A percentile compares a stretch with the other conserved stretches of the same genome.
Conservation (phyloP, 2,329 filamentous ascomycete species). For the Colletotrichum sojae region DNA sequence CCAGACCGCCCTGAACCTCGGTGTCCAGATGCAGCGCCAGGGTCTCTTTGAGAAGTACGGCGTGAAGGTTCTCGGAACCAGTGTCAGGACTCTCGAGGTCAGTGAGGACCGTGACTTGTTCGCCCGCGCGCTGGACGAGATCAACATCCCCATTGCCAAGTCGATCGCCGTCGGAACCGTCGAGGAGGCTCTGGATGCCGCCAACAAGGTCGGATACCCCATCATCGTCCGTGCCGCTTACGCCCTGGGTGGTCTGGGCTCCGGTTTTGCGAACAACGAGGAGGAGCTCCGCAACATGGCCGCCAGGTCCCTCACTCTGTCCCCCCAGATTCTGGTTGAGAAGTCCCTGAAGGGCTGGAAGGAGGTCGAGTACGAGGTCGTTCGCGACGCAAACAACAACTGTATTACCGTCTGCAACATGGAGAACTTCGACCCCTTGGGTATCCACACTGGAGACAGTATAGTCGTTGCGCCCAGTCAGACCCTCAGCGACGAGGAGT, state of each 20-base stretch:
- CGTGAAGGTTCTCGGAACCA: slow-evolving; percentile 95
- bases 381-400: slow-evolving; percentile 97
- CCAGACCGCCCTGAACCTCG: slow-evolving; percentile 95
- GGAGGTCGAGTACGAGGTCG: slow-evolving; percentile 98
- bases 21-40: slow-evolving; percentile 97
- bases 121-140: slow-evolving; percentile 94
- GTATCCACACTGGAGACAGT: slow-evolving; percentile 98
- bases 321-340: slow-evolving; percentile 97
- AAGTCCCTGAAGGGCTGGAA: slow-evolving; percentile 99
- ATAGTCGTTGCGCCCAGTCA: slow-evolving; percentile 98
- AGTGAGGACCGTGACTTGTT: slow-evolving; percentile 98
- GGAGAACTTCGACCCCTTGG: slow-evolving; percentile 97
- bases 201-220: slow-evolving; percentile 90
- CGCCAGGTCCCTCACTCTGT: slow-evolving; percentile 91
- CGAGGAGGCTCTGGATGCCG: slow-evolving; percentile 92
- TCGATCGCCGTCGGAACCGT: slow-evolving; percentile 93
- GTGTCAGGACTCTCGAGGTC: slow-evolving; percentile 92
- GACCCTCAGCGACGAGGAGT: slow-evolving; percentile 97
- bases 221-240: slow-evolving; percentile 99
- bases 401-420: slow-evolving; percentile 62
- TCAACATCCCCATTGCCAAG: slow-evolving; percentile 96
- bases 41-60: slow-evolving; percentile 96
- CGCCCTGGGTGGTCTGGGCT: slow-evolving; percentile 94
- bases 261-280: slow-evolving; percentile 93
- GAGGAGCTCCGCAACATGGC: slow-evolving; percentile 96